phyloP scores from a whole-genome alignment of 1,139 yeast species.

The Saccharomyces pastorianus region DNA sequence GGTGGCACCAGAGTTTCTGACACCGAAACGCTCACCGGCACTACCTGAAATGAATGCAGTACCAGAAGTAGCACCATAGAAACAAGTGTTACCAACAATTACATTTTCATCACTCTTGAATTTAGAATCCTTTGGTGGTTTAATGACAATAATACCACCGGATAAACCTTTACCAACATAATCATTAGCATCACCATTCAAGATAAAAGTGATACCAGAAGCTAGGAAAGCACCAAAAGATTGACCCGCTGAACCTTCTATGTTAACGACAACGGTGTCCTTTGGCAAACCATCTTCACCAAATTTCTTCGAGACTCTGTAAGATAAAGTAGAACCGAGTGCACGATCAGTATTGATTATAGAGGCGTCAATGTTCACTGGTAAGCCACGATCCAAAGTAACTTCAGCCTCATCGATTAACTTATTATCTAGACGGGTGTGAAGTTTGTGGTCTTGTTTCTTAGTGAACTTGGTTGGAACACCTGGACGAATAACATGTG shows the following conservation, averaged over 20 bases:
- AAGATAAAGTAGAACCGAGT: constrained; percentile 87
- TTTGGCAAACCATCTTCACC: constrained; percentile 93
- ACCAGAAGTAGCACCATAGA: constrained; percentile 97
- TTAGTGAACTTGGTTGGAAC: constrained; percentile 89
- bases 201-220: constrained; percentile 87
- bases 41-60: constrained; percentile 90
- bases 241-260: constrained; percentile 93
- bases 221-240: constrained; percentile 97
- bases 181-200: constrained; percentile 97
- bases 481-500: constrained; percentile 95
- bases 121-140: constrained; percentile 76
- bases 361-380: constrained; percentile 87
- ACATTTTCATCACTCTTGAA: constrained; percentile 95
- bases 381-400: constrained; percentile 87
- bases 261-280: constrained; percentile 89
- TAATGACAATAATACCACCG: constrained; percentile 88
- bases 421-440: constrained; percentile 89
- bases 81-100: constrained; percentile 92
- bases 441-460: constrained; percentile 90
- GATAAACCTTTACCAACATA: constrained; percentile 96
- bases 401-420: constrained; percentile 91
- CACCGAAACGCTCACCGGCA: constrained; percentile 98
- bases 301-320: constrained; percentile 84
- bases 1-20: constrained; percentile 95
- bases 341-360: constrained; percentile 96